phyloP scores from a whole-genome alignment of 2,329 filamentous ascomycete genomes.

The Colletotrichum cuscutae region DNA sequence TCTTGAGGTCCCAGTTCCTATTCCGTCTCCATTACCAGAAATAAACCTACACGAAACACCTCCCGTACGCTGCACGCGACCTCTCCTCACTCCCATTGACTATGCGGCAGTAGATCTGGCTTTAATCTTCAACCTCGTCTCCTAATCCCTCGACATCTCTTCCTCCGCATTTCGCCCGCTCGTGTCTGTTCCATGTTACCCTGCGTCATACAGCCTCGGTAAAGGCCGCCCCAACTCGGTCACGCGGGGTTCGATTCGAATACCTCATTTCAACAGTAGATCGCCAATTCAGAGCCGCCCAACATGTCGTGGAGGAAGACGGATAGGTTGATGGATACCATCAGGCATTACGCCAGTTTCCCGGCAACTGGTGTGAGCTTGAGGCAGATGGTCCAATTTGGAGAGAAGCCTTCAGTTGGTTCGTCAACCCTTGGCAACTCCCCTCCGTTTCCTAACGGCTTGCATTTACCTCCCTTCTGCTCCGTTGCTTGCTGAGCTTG shows the following conservation, averaged over 20 bases:
- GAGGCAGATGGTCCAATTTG: slow-evolving; percentile 99
- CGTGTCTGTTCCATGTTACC: slow-evolving; percentile 34
- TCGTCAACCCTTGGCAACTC: slow-evolving; percentile 45
- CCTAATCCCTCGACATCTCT: slow-evolving; percentile 2
- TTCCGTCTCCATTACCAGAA: slow-evolving; percentile 33
- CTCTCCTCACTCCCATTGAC: slow-evolving; percentile 18
- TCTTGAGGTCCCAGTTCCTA: slow-evolving; percentile 5
- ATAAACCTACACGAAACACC: slow-evolving; percentile 32
- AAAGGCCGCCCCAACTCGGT: slow-evolving; percentile 32
- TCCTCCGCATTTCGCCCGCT: slow-evolving; percentile 4
- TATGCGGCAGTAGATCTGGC: slow-evolving; percentile 24
- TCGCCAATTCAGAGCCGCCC: slow-evolving; percentile 42
- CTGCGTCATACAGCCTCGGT: slow-evolving; percentile 39
- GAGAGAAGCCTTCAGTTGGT: slow-evolving; percentile 92
- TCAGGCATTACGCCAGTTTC: slow-evolving; percentile 96
- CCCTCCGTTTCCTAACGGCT: slow-evolving; percentile 26
- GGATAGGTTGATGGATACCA: slow-evolving; percentile 93
- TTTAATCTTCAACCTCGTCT: background rate
- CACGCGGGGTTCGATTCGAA: slow-evolving; percentile 37
- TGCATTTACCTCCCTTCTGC: slow-evolving; percentile 7
- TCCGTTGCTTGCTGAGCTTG: background rate
- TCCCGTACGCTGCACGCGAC: slow-evolving; percentile 19
- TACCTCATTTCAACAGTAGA: slow-evolving; percentile 4
- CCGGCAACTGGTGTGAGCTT: slow-evolving; percentile 96
- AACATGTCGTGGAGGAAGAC: slow-evolving; percentile 94